These are phyloP conservation scores for Peronospora destructor DNA, from an alignment of 352 stramenopile genomes.

Conservation along the genomic window DNA sequence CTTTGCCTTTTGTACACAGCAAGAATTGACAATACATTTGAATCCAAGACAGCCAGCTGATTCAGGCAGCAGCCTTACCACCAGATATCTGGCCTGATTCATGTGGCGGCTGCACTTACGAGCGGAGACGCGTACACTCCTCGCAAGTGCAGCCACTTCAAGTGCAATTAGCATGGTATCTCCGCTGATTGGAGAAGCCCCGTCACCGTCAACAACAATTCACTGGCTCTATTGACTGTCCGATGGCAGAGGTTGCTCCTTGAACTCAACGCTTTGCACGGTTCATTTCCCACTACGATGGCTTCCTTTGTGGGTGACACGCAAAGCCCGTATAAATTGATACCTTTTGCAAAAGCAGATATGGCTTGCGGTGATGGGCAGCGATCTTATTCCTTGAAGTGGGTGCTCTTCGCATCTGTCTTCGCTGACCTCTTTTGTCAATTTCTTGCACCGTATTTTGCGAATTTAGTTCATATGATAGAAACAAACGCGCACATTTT, in stretches of 20 bases:
- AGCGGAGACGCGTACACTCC: constrained; percentile 6
- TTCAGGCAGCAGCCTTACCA: constrained; percentile 8
- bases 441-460: constrained; percentile 11
- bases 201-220: not conserved
- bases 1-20: not conserved
- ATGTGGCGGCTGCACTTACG: constrained; percentile 1
- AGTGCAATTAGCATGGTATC: not conserved
- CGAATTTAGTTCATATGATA: constrained; percentile 3
- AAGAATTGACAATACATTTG: not conserved
- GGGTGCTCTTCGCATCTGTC: constrained; percentile 11
- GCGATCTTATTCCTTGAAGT: constrained; percentile 24
- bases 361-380: constrained; percentile 23
- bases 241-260: not conserved
- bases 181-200: not conserved
- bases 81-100: constrained; percentile 17
- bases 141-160: constrained; percentile 13
- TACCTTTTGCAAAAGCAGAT: constrained; percentile 7
- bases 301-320: constrained; percentile 21
- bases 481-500: constrained; percentile 20
- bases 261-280: not conserved
- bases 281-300: constrained; percentile 7
- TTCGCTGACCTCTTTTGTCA: constrained; percentile 1
- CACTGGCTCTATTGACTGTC: not conserved
- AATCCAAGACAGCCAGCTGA: constrained; percentile 9
- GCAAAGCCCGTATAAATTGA: constrained; percentile 2